These are phyloP conservation scores for Pseudovirgaria hyperparasitica DNA, from an alignment of 2,329 filamentous ascomycete species.

Conservation along the genomic window DNA sequence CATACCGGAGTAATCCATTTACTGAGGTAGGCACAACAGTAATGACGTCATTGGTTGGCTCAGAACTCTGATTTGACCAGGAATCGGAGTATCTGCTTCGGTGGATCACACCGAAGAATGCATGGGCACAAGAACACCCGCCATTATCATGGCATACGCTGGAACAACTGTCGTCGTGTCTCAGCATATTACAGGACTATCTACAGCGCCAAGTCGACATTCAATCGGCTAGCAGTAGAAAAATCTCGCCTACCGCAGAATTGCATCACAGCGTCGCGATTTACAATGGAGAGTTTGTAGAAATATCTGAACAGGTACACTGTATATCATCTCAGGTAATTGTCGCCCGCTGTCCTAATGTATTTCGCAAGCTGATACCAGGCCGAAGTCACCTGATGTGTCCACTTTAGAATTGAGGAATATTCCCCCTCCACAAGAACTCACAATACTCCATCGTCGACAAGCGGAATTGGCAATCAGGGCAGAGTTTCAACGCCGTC, in stretches of 20 bases:
- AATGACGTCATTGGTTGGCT: neutral
- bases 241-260: too few relatives aligned
- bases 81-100: constrained; percentile 2
- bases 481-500: constrained; percentile 20
- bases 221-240: too few relatives aligned
- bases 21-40: neutral
- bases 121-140: constrained; percentile 5
- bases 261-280: too few relatives aligned
- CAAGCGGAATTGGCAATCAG: constrained; percentile 26
- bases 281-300: too few relatives aligned
- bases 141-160: constrained; percentile 32
- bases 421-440: neutral
- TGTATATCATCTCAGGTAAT: too few relatives aligned
- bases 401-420: too few relatives aligned
- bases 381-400: too few relatives aligned
- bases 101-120: constrained; percentile 1
- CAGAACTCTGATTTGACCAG: neutral
- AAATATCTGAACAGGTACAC: too few relatives aligned
- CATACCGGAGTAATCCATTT: neutral
- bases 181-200: constrained; percentile 31
- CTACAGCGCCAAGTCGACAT: constrained; percentile 19
- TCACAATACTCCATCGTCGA: too few relatives aligned
- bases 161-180: constrained; percentile 23
- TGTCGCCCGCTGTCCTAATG: too few relatives aligned
- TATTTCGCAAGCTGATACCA: too few relatives aligned